phyloP scores from a whole-genome alignment of 257 asterid species.

The Ligustrum vulgare region DNA sequence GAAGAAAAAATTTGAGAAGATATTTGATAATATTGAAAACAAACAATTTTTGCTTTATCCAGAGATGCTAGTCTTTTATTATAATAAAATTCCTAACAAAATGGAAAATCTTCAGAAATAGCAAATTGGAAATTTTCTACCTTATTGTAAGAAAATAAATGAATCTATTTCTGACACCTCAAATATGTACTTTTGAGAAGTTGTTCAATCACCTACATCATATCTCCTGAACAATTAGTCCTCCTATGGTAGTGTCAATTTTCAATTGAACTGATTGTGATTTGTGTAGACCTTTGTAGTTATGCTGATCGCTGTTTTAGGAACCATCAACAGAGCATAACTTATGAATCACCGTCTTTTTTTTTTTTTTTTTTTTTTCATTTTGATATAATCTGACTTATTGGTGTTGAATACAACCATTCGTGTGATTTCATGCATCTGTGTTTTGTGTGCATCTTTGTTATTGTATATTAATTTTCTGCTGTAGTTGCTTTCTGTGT shows the following conservation, averaged over 20 bases:
- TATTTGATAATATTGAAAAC: background rate
- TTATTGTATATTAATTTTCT: background rate
- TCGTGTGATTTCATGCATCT: background rate
- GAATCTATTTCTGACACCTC: background rate
- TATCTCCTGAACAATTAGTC: too few species aligned
- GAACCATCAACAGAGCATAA: background rate
- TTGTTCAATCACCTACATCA: background rate
- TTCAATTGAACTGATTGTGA: too few species aligned
- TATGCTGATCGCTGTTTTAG: background rate
- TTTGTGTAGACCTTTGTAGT: background rate
- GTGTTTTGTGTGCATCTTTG: background rate
- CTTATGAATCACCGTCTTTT: background rate
- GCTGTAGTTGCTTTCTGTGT: slow-evolving; percentile 1
- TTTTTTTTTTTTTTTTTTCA: background rate
- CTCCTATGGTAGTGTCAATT: background rate
- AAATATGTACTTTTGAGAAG: too few species aligned
- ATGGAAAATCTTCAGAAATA: background rate
- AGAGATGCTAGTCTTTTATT: background rate
- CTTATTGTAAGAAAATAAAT: background rate
- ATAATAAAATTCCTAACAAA: background rate
- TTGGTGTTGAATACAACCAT: background rate
- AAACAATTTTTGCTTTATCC: background rate
- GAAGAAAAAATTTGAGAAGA: background rate
- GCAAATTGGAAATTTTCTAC: background rate
- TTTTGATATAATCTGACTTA: background rate